A percentile compares a stretch with the other conserved stretches of the same genome.
Conservation (phyloP, 208 protist species). For the Crithidia acanthocephali region DNA sequence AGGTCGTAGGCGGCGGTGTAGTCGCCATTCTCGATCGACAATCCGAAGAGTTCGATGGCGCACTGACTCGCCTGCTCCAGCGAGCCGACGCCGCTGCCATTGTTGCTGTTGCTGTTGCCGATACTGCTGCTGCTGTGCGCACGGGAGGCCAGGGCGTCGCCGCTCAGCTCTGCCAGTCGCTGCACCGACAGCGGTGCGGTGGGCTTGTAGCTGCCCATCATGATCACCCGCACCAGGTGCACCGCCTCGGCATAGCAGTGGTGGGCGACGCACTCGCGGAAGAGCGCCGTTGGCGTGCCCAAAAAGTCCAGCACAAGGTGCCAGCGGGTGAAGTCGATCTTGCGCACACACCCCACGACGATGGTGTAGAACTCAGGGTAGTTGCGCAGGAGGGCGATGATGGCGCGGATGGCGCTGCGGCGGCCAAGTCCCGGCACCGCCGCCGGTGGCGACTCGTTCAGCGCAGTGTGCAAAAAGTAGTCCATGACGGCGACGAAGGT, state of each 20-base stretch:
- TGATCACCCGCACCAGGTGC: conserved; percentile 70
- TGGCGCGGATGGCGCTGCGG: conserved; percentile 45
- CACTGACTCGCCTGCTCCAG: conserved; percentile 41
- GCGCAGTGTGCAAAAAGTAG: conserved; percentile 63
- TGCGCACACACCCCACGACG: conserved; percentile 74
- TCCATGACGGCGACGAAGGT: conserved; percentile 68
- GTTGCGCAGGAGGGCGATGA: conserved; percentile 57
- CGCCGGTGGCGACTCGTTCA: conserved; percentile 55
- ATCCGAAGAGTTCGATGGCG: conserved; percentile 44
- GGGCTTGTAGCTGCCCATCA: conserved; percentile 54
- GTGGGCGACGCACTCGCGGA: conserved; percentile 70
- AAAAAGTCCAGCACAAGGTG: conserved; percentile 68
- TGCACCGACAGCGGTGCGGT: conserved; percentile 9
- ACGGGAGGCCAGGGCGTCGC: not conserved
- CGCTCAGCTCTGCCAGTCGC: conserved; percentile 14
- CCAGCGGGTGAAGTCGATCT: conserved; percentile 70
- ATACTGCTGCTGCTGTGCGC: not conserved
- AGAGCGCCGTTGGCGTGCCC: conserved; percentile 64
- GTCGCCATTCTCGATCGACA: conserved; percentile 40
- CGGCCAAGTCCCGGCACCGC: conserved; percentile 43
- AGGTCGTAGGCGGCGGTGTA: conserved; percentile 64
- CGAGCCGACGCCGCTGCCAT: conserved; percentile 12
- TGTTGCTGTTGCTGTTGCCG: too few species aligned
- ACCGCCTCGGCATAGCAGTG: conserved; percentile 61
- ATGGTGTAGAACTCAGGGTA: conserved; percentile 79